Evolutionary conservation across 2,329 filamentous ascomycete genomes (phyloP).

Genomic region (Pseudodiploospora longispora): DNA sequence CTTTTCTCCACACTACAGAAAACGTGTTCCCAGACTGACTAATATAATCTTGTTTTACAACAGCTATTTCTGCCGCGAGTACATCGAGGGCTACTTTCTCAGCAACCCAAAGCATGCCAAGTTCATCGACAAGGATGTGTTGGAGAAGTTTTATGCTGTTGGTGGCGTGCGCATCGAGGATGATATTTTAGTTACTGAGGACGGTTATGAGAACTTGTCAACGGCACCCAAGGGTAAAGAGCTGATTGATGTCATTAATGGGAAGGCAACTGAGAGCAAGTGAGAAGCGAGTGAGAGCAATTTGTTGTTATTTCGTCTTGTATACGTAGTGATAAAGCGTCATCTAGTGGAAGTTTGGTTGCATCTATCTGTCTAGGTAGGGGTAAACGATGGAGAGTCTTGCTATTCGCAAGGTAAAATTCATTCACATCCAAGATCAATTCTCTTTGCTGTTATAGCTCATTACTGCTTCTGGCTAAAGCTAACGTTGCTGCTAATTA

Average conservation of each 20-base stretch:
- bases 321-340: no score
- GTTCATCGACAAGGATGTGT: conserved; percentile 56
- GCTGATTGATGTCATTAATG: conserved; percentile 54
- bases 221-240: conserved; percentile 69
- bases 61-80: conserved; percentile 68
- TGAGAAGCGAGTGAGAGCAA: neutral
- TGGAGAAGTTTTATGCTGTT: conserved; percentile 65
- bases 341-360: no score
- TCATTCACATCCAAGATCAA: no score
- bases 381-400: no score
- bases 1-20: neutral
- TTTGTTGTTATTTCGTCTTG: no score
- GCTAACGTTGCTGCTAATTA: no score
- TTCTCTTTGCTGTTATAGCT: no score
- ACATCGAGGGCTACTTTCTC: conserved; percentile 62
- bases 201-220: conserved; percentile 78
- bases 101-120: conserved; percentile 47
- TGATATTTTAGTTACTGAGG: conserved; percentile 70
- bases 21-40: conserved; percentile 2
- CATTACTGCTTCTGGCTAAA: no score
- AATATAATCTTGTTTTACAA: neutral
- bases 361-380: no score
- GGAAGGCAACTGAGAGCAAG: conserved; percentile 8
- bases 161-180: conserved; percentile 93
- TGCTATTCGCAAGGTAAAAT: no score